Evolutionary conservation across 257 asterid species (phyloP).

Genomic region (Scutellaria minor): DNA sequence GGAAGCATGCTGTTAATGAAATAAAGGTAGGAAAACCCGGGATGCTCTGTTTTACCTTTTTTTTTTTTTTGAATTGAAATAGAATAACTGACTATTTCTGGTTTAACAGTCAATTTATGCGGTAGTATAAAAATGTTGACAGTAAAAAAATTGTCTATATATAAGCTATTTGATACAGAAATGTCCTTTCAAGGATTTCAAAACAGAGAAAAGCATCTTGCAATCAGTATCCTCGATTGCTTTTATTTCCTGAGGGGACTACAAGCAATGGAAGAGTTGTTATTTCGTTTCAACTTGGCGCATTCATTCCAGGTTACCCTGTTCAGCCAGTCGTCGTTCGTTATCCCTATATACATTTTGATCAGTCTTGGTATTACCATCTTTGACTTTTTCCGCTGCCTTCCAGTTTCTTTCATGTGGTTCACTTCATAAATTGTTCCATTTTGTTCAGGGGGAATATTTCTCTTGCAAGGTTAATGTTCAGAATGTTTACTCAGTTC

Average conservation of each 20-base stretch:
- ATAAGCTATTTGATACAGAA: constrained; percentile 96
- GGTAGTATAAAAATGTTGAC: constrained; percentile 25
- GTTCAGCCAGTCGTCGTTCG: constrained; percentile 91
- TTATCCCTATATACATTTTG: constrained; percentile 94
- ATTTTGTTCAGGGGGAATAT: constrained; percentile 75
- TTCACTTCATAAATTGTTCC: constrained; percentile 11
- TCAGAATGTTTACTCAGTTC: constrained; percentile 96
- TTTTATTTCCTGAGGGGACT: constrained; percentile 99
- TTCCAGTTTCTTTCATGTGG: constrained; percentile 3
- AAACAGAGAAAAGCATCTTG: constrained; percentile 98
- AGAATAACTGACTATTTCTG: constrained; percentile 5
- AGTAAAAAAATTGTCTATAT: constrained; percentile 48
- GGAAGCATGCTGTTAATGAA: constrained; percentile 88
- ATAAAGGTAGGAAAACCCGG: constrained; percentile 80
- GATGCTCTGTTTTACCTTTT: constrained; percentile 26
- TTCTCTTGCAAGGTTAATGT: constrained; percentile 71
- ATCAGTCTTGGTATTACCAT: constrained; percentile 84
- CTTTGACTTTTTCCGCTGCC: constrained; percentile 12
- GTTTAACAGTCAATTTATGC: constrained; percentile 6
- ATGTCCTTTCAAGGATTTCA: constrained; percentile 80
- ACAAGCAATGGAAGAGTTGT: constrained; percentile 95
- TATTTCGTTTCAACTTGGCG: constrained; percentile 95
- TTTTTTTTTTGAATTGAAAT: constrained; percentile 15
- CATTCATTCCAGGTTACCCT: constrained; percentile 92
- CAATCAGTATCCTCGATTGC: constrained; percentile 83